These are phyloP conservation scores for Cordyceps pruinosa DNA, from an alignment of 2,329 filamentous ascomycete species.

Conservation along the genomic window DNA sequence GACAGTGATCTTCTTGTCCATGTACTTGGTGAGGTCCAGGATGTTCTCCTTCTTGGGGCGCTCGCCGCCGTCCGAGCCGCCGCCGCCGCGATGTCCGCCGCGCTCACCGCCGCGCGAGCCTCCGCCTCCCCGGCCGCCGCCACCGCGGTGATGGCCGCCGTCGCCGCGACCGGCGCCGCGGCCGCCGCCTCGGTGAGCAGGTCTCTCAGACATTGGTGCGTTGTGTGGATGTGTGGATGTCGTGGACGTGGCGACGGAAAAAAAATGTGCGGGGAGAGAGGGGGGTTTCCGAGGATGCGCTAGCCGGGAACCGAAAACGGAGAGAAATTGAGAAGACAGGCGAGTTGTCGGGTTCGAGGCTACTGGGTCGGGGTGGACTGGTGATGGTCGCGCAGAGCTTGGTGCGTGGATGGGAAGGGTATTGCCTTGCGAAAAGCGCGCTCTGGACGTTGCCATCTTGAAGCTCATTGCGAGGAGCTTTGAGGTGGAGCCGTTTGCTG, in stretches of 20 bases:
- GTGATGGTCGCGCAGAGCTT: not conserved
- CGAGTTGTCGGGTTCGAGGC: not conserved
- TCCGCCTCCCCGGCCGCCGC: conserved; percentile 35
- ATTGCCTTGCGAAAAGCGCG: not conserved
- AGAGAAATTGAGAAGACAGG: no score
- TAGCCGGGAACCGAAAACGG: no score
- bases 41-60: conserved; percentile 98
- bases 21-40: conserved; percentile 88
- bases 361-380: no score
- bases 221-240: conserved; percentile 15
- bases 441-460: not conserved
- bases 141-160: conserved; percentile 26
- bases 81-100: conserved; percentile 29
- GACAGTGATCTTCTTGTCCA: conserved; percentile 91
- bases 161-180: conserved; percentile 36
- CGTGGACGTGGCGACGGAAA: not conserved
- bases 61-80: conserved; percentile 50
- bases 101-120: conserved; percentile 34
- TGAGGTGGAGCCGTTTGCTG: not conserved
- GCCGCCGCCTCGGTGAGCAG: conserved; percentile 37
- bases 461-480: not conserved
- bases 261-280: not conserved
- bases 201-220: conserved; percentile 45
- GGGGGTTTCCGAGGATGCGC: not conserved
- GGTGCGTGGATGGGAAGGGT: not conserved